Evolutionary conservation across 352 stramenopile genomes (phyloP).

Genomic region (Globisporangium ultimum): DNA sequence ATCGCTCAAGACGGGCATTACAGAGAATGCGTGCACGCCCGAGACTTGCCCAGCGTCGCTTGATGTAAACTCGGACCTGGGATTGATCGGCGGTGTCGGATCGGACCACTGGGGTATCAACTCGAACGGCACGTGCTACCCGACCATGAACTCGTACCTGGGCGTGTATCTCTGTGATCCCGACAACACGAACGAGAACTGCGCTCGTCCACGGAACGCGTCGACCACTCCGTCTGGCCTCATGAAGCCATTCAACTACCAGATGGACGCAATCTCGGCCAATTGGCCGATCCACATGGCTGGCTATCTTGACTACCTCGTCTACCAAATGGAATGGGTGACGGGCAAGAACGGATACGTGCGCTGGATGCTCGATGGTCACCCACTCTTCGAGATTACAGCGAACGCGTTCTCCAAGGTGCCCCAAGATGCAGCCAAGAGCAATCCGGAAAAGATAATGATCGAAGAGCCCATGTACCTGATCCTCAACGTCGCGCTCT

Average conservation of each 20-base stretch:
- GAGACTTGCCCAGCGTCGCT: constrained; percentile 39
- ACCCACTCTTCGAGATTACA: constrained; percentile 60
- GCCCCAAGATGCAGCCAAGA: constrained; percentile 36
- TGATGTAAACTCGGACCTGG: constrained; percentile 42
- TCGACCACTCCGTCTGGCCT: constrained; percentile 36
- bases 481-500: constrained; percentile 93
- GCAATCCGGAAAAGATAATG: constrained; percentile 63
- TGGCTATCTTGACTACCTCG: constrained; percentile 51
- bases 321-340: constrained; percentile 75
- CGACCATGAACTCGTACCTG: constrained; percentile 50
- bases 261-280: constrained; percentile 75
- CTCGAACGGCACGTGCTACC: constrained; percentile 59
- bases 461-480: constrained; percentile 92
- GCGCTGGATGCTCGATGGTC: constrained; percentile 62
- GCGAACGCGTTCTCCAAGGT: constrained; percentile 47
- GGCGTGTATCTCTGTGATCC: constrained; percentile 48
- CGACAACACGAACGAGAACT: constrained; percentile 36
- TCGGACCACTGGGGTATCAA: constrained; percentile 56
- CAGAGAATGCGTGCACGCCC: constrained; percentile 40
- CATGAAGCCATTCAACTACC: constrained; percentile 68
- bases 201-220: constrained; percentile 35
- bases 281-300: constrained; percentile 68
- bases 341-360: constrained; percentile 61
- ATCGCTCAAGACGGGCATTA: constrained; percentile 32
- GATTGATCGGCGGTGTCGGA: constrained; percentile 23